Conservation (phyloP, 805 yeast genomes). For the Wickerhamiella hasegawae region DNA sequence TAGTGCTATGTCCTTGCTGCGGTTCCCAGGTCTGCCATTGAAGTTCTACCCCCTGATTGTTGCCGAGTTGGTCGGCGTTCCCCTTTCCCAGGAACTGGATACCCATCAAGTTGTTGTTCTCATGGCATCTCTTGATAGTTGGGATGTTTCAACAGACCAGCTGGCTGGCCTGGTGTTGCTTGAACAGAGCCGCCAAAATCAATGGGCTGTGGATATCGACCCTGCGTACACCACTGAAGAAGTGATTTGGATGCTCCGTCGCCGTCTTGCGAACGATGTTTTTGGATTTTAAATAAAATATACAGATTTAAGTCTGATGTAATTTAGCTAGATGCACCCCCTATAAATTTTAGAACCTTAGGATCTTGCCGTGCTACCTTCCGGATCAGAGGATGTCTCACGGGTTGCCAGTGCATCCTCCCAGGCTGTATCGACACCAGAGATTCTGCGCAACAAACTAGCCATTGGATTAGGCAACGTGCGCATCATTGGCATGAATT, state of each 20-base stretch:
- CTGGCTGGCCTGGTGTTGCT: conserved; percentile 4
- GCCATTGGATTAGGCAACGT: conserved; percentile 45
- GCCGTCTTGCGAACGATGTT: conserved; percentile 5
- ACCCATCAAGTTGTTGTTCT: conserved; percentile 1
- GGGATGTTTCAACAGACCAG: conserved; percentile 1
- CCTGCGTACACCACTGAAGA: conserved; percentile 2
- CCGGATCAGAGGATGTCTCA: no score
- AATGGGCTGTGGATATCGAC: conserved; percentile 5
- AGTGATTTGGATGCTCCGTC: conserved; percentile 7
- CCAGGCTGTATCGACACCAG: no score
- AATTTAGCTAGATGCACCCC: no score
- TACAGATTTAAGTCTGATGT: no score
- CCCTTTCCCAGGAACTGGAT: neutral
- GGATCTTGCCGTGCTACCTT: no score
- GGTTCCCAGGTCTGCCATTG: conserved; percentile 6
- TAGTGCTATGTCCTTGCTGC: conserved; percentile 3
- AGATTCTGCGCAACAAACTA: no score
- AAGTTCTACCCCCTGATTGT: conserved; percentile 13
- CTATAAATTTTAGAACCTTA: no score
- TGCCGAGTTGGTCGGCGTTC: conserved; percentile 10
- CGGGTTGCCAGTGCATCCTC: no score
- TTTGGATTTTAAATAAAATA: no score
- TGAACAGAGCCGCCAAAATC: neutral
- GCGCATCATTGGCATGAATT: conserved; percentile 54
- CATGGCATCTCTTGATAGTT: conserved; percentile 4